Evolutionary conservation across 129 eudicot genomes (phyloP).

Genomic region (Silybum marianum): DNA sequence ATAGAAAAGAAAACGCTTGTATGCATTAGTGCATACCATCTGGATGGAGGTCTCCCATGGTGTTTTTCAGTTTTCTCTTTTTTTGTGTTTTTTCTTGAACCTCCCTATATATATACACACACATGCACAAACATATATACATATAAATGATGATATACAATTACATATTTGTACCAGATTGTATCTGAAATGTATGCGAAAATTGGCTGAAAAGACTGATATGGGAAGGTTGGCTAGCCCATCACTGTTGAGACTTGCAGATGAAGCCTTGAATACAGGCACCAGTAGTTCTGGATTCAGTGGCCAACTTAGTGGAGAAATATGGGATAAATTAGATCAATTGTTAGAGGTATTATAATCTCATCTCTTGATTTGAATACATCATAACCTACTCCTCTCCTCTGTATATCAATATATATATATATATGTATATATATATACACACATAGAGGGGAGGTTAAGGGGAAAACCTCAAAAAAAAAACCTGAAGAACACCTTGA

Average conservation of each 20-base stretch:
- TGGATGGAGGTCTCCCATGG: no score
- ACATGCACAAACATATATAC: background rate
- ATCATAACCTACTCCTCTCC: background rate
- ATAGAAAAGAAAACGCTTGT: no score
- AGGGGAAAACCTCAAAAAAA: no score
- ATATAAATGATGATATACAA: background rate
- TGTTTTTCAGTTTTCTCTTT: no score
- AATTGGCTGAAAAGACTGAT: conserved; percentile 86
- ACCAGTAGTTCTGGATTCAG: conserved; percentile 42
- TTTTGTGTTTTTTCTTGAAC: no score
- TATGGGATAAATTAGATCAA: conserved; percentile 75
- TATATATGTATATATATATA: no score
- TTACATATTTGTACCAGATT: conserved; percentile 45
- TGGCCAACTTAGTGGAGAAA: conserved; percentile 73
- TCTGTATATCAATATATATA: no score
- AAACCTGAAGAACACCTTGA: no score
- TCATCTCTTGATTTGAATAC: conserved; percentile 1
- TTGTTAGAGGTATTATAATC: conserved; percentile 58
- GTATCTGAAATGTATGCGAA: conserved; percentile 75
- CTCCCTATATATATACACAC: no score
- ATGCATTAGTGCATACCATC: no score
- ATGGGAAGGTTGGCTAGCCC: conserved; percentile 90
- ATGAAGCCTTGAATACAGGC: conserved; percentile 58
- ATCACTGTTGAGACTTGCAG: conserved; percentile 72
- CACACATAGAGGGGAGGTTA: no score